These are phyloP conservation scores for Hydnum rufescens DNA, from an alignment of 768 basidiomycete genomes.

Conservation along the genomic window DNA sequence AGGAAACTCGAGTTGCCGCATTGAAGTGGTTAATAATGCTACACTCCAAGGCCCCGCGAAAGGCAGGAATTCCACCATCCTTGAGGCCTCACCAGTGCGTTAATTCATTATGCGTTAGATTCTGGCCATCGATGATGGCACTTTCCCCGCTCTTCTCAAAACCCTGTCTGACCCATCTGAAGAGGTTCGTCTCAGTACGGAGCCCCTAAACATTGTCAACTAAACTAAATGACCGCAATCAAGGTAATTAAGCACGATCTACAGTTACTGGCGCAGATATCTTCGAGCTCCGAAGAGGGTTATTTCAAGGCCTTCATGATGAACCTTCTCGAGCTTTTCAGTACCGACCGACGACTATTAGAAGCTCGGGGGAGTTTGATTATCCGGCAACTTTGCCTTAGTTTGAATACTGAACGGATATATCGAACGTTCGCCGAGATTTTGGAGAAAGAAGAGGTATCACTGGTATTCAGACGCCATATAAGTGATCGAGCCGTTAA, in stretches of 20 bases:
- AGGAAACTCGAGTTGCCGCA: slow-evolving; percentile 88
- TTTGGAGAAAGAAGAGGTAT: slow-evolving; percentile 89
- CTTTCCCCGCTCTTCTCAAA: slow-evolving; percentile 88
- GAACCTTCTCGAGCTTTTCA: slow-evolving; percentile 84
- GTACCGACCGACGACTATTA: slow-evolving; percentile 75
- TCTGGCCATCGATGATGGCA: slow-evolving; percentile 87
- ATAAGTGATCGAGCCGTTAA: slow-evolving; percentile 12
- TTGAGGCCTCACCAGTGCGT: slow-evolving; percentile 1
- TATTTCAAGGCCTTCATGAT: slow-evolving; percentile 95
- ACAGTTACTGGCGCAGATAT: slow-evolving; percentile 91
- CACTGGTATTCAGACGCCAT: too few species aligned
- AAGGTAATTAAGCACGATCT: slow-evolving; percentile 92
- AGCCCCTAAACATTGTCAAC: background rate
- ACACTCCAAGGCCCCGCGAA: slow-evolving; percentile 92
- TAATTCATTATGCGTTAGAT: slow-evolving; percentile 31
- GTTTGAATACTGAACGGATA: slow-evolving; percentile 87
- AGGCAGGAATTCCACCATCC: too few species aligned
- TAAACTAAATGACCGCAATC: background rate
- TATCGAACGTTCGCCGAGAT: slow-evolving; percentile 95
- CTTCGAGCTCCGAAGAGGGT: slow-evolving; percentile 81
- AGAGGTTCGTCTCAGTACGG: slow-evolving; percentile 46
- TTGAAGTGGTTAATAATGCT: slow-evolving; percentile 97
- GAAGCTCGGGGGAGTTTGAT: slow-evolving; percentile 90
- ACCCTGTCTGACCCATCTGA: slow-evolving; percentile 92
- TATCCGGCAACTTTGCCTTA: slow-evolving; percentile 82